Conservation (phyloP, 202 grass and related monocot species). For the Setaria viridis region DNA sequence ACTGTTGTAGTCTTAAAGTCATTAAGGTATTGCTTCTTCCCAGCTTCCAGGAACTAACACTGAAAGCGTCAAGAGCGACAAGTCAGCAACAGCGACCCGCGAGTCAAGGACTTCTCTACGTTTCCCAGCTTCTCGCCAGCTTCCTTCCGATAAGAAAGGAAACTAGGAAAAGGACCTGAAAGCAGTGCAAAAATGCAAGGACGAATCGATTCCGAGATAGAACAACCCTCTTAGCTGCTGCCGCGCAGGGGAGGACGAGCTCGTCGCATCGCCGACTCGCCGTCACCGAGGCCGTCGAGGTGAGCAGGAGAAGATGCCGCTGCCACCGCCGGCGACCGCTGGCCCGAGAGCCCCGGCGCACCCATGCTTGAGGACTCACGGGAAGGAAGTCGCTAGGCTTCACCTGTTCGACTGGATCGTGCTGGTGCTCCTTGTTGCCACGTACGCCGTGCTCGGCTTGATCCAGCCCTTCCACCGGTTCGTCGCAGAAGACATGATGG, state of each 20-base stretch:
- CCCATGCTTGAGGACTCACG: slow-evolving; percentile 52
- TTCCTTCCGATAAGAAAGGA: background rate
- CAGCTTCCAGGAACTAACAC: slow-evolving; percentile 1
- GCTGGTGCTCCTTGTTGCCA: slow-evolving; percentile 53
- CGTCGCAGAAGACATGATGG: slow-evolving; percentile 78
- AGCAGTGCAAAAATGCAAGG: background rate
- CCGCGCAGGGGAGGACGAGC: background rate
- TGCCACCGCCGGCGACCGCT: slow-evolving; percentile 11
- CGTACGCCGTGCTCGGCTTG: slow-evolving; percentile 52
- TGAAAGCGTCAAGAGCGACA: background rate
- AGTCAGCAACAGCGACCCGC: too few species aligned
- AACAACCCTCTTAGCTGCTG: background rate
- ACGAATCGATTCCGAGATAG: background rate
- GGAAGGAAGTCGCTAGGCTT: slow-evolving; percentile 43
- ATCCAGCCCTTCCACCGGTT: slow-evolving; percentile 85
- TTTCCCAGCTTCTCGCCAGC: too few species aligned
- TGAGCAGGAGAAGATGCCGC: slow-evolving; percentile 36
- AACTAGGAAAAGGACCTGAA: background rate
- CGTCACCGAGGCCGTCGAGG: background rate
- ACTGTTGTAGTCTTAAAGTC: background rate
- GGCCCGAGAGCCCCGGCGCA: background rate
- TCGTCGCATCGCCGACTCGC: background rate
- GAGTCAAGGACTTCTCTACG: background rate
- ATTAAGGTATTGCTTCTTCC: background rate
- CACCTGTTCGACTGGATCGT: slow-evolving; percentile 75